Conservation (phyloP, 306 rosid species). For the Quercus bicolor region DNA sequence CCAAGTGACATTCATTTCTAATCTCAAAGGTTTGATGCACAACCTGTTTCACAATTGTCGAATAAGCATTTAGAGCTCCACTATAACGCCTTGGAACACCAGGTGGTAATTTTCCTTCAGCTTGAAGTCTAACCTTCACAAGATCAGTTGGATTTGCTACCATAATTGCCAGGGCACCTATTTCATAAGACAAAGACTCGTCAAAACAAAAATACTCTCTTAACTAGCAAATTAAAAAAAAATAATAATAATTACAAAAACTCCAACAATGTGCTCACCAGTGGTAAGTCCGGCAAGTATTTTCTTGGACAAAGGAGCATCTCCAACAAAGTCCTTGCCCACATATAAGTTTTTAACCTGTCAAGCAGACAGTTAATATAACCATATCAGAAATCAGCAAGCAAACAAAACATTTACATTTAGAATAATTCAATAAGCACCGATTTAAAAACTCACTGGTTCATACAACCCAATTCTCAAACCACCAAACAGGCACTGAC, state of each 20-base stretch:
- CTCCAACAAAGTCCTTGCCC: conserved; percentile 80
- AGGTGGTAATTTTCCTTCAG: conserved; percentile 84
- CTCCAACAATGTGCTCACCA: conserved; percentile 48
- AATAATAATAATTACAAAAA: background rate
- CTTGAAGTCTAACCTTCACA: conserved; percentile 93
- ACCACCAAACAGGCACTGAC: conserved; percentile 89
- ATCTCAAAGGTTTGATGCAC: conserved; percentile 15
- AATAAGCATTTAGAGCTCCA: conserved; percentile 91
- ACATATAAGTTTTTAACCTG: conserved; percentile 83
- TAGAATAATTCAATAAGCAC: conserved; percentile 11
- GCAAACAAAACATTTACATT: conserved; percentile 1
- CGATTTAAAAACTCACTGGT: conserved; percentile 54
- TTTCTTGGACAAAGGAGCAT: conserved; percentile 86
- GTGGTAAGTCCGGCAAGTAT: conserved; percentile 90
- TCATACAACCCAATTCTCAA: conserved; percentile 90
- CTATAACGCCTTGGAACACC: conserved; percentile 92
- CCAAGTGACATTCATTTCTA: background rate
- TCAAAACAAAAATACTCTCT: background rate
- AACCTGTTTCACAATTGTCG: conserved; percentile 88
- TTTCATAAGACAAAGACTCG: conserved; percentile 9
- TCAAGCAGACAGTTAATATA: conserved; percentile 20
- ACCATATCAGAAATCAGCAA: conserved; percentile 18
- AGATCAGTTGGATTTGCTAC: conserved; percentile 97
- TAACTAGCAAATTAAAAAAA: background rate
- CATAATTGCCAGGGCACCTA: conserved; percentile 81